Evolutionary conservation across 2,329 filamentous ascomycete species (phyloP).

Genomic region (Colletotrichum sp.): DNA sequence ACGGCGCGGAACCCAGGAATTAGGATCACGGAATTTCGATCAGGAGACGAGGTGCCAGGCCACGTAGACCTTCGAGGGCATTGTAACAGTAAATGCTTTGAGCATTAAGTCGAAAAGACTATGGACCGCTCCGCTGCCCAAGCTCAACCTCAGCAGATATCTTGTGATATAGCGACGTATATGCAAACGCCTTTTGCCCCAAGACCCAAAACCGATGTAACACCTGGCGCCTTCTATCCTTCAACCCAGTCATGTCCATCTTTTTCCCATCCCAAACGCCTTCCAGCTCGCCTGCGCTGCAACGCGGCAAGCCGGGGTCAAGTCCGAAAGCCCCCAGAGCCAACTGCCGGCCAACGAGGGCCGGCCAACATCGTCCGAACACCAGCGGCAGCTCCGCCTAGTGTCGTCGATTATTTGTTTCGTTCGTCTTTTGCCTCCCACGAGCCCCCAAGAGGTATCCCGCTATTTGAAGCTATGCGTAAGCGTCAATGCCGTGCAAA

Average conservation of each 20-base stretch:
- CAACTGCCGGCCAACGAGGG: not conserved
- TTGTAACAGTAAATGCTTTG: not conserved
- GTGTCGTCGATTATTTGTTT: not conserved
- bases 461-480: slow-evolving; percentile 13
- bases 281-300: not conserved
- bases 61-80: not conserved
- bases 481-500: slow-evolving; percentile 7
- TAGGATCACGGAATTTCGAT: not conserved
- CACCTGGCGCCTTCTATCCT: slow-evolving; percentile 11
- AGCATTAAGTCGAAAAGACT: not conserved
- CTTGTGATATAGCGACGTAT: not conserved
- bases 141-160: not conserved
- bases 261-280: slow-evolving; percentile 11
- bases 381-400: not conserved
- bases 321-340: slow-evolving; percentile 10
- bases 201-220: not conserved
- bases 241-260: not conserved
- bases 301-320: not conserved
- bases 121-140: not conserved
- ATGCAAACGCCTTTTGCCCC: slow-evolving; percentile 2
- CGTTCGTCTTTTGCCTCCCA: not conserved
- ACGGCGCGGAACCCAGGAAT: not conserved
- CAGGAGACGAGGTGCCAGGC: not conserved
- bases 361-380: not conserved
- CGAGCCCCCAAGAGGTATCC: not conserved